Evolutionary conservation across 1,284 basidiomycete genomes (phyloP).

Genomic region (Rhodotorula sp.): DNA sequence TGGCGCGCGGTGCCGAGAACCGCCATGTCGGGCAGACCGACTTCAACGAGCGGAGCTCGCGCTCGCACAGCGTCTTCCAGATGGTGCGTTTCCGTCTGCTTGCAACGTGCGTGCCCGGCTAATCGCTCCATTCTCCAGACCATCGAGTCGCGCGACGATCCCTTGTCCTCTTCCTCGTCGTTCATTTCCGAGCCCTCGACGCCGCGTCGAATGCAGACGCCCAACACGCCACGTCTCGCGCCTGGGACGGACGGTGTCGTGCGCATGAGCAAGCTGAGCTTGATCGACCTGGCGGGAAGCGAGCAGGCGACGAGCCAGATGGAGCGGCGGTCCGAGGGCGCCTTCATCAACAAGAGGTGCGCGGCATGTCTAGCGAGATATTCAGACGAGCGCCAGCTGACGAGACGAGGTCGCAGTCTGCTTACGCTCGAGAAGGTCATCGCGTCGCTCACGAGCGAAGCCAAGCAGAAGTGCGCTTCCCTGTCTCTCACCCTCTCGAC

Average conservation of each 20-base stretch:
- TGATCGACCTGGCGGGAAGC: slow-evolving; percentile 95
- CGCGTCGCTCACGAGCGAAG: slow-evolving; percentile 74
- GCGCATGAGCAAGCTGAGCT: slow-evolving; percentile 57
- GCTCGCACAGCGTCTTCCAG: slow-evolving; percentile 90
- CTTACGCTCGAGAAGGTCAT: slow-evolving; percentile 88
- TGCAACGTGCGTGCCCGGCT: background rate
- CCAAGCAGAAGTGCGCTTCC: slow-evolving; percentile 64
- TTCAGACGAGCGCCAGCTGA: slow-evolving; percentile 42
- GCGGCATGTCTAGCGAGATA: background rate
- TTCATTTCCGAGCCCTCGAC: slow-evolving; percentile 5
- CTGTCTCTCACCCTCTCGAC: background rate
- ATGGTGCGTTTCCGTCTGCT: slow-evolving; percentile 58
- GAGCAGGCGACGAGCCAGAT: slow-evolving; percentile 94
- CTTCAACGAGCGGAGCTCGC: slow-evolving; percentile 92
- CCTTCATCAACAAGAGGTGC: slow-evolving; percentile 81
- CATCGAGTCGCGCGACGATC: slow-evolving; percentile 49
- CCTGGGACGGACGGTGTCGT: slow-evolving; percentile 32
- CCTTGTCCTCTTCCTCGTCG: background rate
- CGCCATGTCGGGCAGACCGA: slow-evolving; percentile 91
- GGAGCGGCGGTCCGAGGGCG: slow-evolving; percentile 85
- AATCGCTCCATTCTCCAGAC: slow-evolving; percentile 42
- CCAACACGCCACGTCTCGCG: slow-evolving; percentile 28
- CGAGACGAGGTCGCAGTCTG: slow-evolving; percentile 54
- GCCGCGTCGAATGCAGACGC: slow-evolving; percentile 5
- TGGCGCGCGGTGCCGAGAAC: slow-evolving; percentile 82